Base-by-base conservation (phyloP, 352 stramenopile species). In the Phytophthora sojae region DNA sequence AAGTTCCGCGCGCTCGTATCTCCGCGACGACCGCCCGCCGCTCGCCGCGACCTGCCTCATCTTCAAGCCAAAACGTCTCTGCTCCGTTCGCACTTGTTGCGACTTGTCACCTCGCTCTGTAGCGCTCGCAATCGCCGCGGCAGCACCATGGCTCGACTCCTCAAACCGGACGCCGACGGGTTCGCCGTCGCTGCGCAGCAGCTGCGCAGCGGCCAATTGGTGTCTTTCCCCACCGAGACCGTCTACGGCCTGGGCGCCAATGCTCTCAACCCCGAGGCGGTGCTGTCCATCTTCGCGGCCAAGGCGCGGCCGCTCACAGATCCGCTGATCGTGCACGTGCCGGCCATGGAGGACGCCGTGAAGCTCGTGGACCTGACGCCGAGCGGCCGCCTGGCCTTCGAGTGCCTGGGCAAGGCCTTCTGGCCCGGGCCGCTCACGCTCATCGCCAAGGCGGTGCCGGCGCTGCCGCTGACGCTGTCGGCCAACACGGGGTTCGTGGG, bases 201-300 rank as follows among this genome's bases (percentile, higher is more conserved):
- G 61, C 71, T 98, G 19, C 86, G 83, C 47, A 71, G 76, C 45
- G 94, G 94, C n/a, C 73, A 80, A 25, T 77, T 98, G 11, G 88
- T 98, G 37, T 81, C 95, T 7, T 99, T 99, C 82, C 98, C 98
- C 8, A 99, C 98, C n/a, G 98, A 99, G 88, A 99, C 98, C 0
- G 98, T 99, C 19, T 99, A 99, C 72, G 98, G 98, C 0, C 85
- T 99, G 25, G 98, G 98, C 26, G 98, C 97, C 51, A 99, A 99
- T 67, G 98, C 98, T 1, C 81, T 99, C 7, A 83, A 99, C 81
- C 88, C 89, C 11, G 76, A 87, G 7, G 97, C 98, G 17, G 88
- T 99, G 47, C 80, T 95, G n/a, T 91, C 90, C 64, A 99, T 99
- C 75, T 99, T 99, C 81, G 70, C 86, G 58, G 93, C 93, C 53